Conservation (phyloP, 805 yeast species). For the Ogataea thermomethanolica region DNA sequence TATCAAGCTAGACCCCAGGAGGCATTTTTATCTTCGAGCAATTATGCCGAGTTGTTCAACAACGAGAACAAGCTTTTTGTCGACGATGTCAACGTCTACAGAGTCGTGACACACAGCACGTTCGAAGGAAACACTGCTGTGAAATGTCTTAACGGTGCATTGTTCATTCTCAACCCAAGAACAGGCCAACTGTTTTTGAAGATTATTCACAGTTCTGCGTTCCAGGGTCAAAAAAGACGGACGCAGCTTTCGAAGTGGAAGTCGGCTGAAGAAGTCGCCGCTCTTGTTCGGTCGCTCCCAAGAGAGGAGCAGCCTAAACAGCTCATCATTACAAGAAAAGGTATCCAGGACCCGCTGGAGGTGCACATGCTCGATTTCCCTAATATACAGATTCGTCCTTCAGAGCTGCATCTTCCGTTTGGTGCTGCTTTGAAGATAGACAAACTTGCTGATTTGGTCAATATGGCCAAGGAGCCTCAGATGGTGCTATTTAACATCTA, state of each 20-base stretch:
- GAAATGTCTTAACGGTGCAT: slow-evolving; percentile 89
- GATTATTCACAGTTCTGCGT: slow-evolving; percentile 88
- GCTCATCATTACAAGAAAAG: slow-evolving; percentile 83
- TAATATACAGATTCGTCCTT: slow-evolving; percentile 80
- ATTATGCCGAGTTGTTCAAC: slow-evolving; percentile 86
- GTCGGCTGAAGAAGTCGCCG: slow-evolving; percentile 96
- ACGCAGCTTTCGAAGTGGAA: slow-evolving; percentile 97
- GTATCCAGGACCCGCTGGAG: slow-evolving; percentile 90
- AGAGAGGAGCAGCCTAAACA: slow-evolving; percentile 94
- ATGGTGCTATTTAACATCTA: slow-evolving; percentile 88
- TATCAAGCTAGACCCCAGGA: slow-evolving; percentile 94
- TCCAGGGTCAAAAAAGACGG: slow-evolving; percentile 95
- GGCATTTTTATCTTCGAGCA: slow-evolving; percentile 81
- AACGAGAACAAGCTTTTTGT: slow-evolving; percentile 80
- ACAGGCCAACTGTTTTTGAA: slow-evolving; percentile 88
- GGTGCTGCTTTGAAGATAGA: slow-evolving; percentile 80
- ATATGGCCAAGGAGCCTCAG: slow-evolving; percentile 87
- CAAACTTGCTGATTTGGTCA: slow-evolving; percentile 71
- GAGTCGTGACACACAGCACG: slow-evolving; percentile 89
- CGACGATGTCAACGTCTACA: slow-evolving; percentile 91
- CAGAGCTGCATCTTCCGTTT: slow-evolving; percentile 88
- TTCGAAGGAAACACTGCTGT: slow-evolving; percentile 91
- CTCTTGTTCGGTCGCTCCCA: slow-evolving; percentile 82
- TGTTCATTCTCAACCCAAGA: slow-evolving; percentile 84
- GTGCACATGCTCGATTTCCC: slow-evolving; percentile 98